phyloP scores from a whole-genome alignment of 2,329 filamentous ascomycete species.

The Xylariaceae sp. region DNA sequence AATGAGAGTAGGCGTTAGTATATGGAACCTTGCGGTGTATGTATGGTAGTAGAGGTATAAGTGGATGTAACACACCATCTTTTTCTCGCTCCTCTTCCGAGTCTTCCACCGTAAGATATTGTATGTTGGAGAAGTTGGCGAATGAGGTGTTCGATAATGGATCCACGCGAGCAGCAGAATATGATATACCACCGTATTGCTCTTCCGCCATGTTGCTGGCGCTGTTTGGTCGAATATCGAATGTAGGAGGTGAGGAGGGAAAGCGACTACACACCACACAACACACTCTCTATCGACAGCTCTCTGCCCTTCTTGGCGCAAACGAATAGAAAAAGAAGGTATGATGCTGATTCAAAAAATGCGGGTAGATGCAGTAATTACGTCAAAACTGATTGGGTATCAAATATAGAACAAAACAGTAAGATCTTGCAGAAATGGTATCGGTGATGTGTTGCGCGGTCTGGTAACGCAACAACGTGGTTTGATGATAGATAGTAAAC shows the following conservation, averaged over 20 bases:
- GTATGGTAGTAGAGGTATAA: constrained; percentile 1
- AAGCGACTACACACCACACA: no score
- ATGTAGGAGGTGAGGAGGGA: no score
- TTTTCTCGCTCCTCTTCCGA: constrained; percentile 20
- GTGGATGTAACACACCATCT: constrained; percentile 20
- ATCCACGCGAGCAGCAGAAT: constrained; percentile 21
- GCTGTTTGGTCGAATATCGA: constrained; percentile 10
- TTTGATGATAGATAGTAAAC: constrained; percentile 16
- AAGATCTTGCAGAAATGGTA: constrained; percentile 20
- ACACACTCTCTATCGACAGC: no score
- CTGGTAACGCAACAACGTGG: constrained; percentile 21
- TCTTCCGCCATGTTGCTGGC: constrained; percentile 23
- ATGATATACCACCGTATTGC: constrained; percentile 20
- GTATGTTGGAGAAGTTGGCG: constrained; percentile 22
- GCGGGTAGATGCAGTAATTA: constrained; percentile 22
- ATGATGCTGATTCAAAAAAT: no score
- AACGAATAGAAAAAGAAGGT: no score
- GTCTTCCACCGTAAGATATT: constrained; percentile 12
- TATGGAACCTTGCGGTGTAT: constrained; percentile 2
- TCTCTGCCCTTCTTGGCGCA: no score
- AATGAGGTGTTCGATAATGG: constrained; percentile 18
- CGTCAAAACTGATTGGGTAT: constrained; percentile 21
- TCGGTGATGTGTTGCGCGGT: constrained; percentile 17
- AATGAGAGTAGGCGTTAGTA: constrained; percentile 17
- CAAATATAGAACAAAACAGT: no score